Base-by-base conservation (phyloP, 2,329 filamentous ascomycete genomes). In the Fusarium illudens region DNA sequence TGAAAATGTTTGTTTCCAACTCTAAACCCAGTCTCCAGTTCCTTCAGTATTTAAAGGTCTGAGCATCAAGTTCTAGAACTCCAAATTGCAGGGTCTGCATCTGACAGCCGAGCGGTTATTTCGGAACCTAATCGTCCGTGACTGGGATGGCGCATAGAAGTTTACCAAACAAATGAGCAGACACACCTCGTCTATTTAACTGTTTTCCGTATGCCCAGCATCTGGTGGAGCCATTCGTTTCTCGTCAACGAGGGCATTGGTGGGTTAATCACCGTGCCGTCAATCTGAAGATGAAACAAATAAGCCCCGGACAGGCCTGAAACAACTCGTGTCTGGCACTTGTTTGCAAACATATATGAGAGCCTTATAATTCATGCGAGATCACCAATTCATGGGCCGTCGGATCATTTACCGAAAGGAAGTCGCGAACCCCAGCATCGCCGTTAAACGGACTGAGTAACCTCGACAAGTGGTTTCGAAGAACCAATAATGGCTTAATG, bases 321-420 rank as follows among this genome's bases (percentile, higher is more conserved):
- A 49, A 49, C 44, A 15, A 3, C 44, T 49, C 44, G 44, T n/a
- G 27, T 32, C 27, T 32, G 17, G 44, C 19, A 32, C 44, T 49
- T 27, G 44, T 32, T 49, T 49, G 29, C 9, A 49, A 49, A 32
- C 44, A 3, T 32, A 49, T 49, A 32, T 15, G n/a, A 15, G 19
- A 32, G 19, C 44, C 12, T 49, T 32, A 32, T 30, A 49, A 32
- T 49, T 49, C 44, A 49, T 49, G 44, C 44, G 29, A 49, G 12
- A 32, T 83, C 39, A 49, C 15, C 37, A 10, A 15, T 48, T 19
- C 11, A 48, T 30, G 44, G 44, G 19, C 60, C 64, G 0, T 67
- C 64, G 5, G 64, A 67, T 15, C 50, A 50, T 4, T 67, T 64
- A 67, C 64, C 12, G 64, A 68, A 12, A 20, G 39, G 20, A 44